A percentile compares a stretch with the other conserved stretches of the same genome.
These are phyloP conservation scores for Gracilariopsis chorda DNA, from an alignment of 23 red algal species.

Conservation along the genomic window DNA sequence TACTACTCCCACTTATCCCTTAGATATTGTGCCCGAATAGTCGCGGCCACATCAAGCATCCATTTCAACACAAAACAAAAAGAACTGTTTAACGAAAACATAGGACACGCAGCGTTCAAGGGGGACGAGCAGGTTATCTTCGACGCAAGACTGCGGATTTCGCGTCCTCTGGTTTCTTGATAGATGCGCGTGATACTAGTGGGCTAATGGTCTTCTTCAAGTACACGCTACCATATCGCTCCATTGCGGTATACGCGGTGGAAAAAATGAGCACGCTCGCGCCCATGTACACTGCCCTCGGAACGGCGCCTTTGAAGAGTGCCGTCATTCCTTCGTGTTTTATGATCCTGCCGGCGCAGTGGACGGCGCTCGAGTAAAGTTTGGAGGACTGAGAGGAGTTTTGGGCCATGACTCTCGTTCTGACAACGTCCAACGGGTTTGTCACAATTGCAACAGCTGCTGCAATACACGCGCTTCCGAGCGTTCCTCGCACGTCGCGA, in stretches of 20 bases:
- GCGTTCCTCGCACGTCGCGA: not conserved
- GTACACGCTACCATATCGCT: not conserved
- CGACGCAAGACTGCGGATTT: no score
- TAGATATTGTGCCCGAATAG: no score
- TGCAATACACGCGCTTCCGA: not conserved
- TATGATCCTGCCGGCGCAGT: not conserved
- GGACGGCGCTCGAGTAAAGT: not conserved
- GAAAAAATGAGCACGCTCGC: not conserved
- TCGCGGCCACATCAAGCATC: no score
- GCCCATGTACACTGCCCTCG: conserved; percentile 9
- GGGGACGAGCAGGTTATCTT: no score
- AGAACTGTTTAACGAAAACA: no score
- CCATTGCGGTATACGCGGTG: not conserved
- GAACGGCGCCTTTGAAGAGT: not conserved
- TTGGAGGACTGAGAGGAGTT: not conserved
- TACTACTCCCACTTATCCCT: no score
- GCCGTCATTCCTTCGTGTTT: not conserved
- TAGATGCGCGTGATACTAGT: no score
- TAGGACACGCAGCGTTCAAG: no score
- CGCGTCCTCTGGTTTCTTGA: no score
- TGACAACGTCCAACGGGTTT: not conserved
- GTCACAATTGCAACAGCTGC: not conserved
- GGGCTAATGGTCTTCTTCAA: conserved; percentile 4
- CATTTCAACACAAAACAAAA: no score
- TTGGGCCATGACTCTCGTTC: conserved; percentile 11